Evolutionary conservation across 768 basidiomycete genomes (phyloP).

Genomic region (Chalciporus piperatus): DNA sequence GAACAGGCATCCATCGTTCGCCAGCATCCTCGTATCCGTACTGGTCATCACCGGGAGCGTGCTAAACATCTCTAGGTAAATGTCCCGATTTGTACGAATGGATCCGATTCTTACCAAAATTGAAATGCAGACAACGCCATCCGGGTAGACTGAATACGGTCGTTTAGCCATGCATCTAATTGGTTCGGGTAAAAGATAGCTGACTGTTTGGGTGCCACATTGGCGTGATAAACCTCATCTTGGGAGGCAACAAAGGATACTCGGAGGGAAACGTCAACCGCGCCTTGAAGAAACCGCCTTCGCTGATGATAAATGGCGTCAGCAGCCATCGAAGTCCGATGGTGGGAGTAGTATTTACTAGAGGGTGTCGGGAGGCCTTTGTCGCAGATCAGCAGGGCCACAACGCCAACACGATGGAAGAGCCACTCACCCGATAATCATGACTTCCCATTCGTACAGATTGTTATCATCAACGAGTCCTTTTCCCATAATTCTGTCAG

Average conservation of each 20-base stretch:
- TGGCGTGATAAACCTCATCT: slow-evolving; percentile 92
- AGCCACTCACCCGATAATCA: slow-evolving; percentile 81
- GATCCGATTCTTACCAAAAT: slow-evolving; percentile 62
- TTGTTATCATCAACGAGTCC: slow-evolving; percentile 95
- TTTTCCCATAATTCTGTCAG: slow-evolving; percentile 37
- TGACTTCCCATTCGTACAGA: slow-evolving; percentile 94
- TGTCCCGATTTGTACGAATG: background rate
- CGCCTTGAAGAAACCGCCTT: slow-evolving; percentile 96
- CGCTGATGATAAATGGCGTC: slow-evolving; percentile 45
- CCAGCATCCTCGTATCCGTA: slow-evolving; percentile 96
- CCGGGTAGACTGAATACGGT: slow-evolving; percentile 70
- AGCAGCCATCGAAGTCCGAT: background rate
- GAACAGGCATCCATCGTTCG: slow-evolving; percentile 97
- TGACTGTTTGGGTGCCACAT: slow-evolving; percentile 99
- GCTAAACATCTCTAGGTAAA: slow-evolving; percentile 44
- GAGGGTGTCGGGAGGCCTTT: slow-evolving; percentile 86
- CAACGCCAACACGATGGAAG: slow-evolving; percentile 10
- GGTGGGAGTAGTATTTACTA: slow-evolving; percentile 56
- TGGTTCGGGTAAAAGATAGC: slow-evolving; percentile 23
- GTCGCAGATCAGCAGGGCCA: slow-evolving; percentile 15
- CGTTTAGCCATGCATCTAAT: background rate
- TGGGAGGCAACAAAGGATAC: slow-evolving; percentile 88
- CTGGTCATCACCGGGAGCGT: slow-evolving; percentile 94
- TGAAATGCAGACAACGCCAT: slow-evolving; percentile 93
- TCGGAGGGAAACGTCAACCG: slow-evolving; percentile 85